These are phyloP conservation scores for Zhuliangozyma parablackwelliae DNA, from an alignment of 1,139 yeast genomes.

Conservation along the genomic window DNA sequence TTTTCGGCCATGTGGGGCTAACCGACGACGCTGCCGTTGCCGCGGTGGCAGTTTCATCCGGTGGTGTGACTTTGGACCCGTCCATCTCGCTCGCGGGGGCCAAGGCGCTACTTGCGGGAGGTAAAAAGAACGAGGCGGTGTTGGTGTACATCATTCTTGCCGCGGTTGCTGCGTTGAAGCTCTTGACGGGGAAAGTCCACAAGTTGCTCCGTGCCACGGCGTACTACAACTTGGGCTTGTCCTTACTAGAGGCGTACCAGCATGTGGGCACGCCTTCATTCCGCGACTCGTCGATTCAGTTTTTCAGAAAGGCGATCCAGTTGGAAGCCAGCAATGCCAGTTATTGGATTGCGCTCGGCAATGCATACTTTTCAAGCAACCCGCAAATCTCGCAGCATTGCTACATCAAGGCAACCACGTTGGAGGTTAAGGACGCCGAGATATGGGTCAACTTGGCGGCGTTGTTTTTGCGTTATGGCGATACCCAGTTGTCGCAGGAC, in stretches of 20 bases:
- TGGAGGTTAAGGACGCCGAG: conserved; percentile 63
- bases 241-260: conserved; percentile 49
- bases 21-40: conserved; percentile 1
- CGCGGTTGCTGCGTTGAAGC: conserved; percentile 24
- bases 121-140: conserved; percentile 17
- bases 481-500: conserved; percentile 65
- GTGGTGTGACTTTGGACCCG: conserved; percentile 4
- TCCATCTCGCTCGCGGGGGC: conserved; percentile 10
- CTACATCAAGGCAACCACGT: conserved; percentile 72
- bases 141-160: conserved; percentile 22
- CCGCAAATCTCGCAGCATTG: conserved; percentile 87
- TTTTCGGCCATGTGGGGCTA: conserved; percentile 19
- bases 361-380: conserved; percentile 54
- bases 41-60: too few relatives aligned
- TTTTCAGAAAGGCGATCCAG: conserved; percentile 64
- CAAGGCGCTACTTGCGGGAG: conserved; percentile 9
- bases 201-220: conserved; percentile 56
- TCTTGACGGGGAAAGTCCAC: conserved; percentile 30
- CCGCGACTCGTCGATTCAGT: conserved; percentile 49
- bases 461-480: conserved; percentile 66
- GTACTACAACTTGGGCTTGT: conserved; percentile 67
- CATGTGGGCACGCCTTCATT: conserved; percentile 14
- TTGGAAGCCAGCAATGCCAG: conserved; percentile 65
- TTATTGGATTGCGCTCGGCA: conserved; percentile 83
- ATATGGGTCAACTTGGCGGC: conserved; percentile 85